Percentiles rank a stretch among this genome's conserved stretches.
Conservation (phyloP, 805 yeast genomes). For the Suhomyces sp. region DNA sequence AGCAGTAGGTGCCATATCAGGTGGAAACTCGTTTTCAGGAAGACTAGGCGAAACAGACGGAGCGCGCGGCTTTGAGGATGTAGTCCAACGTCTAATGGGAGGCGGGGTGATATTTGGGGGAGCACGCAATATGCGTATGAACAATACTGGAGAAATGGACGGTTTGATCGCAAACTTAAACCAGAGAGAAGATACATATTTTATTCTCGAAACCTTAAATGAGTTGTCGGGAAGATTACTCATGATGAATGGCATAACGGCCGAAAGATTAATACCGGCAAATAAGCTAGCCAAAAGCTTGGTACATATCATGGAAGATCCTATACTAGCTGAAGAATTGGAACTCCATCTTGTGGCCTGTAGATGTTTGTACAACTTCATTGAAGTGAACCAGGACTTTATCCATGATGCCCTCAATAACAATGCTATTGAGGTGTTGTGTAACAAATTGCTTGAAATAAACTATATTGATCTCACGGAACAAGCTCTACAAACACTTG, state of each 20-base stretch:
- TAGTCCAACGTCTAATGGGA: slow-evolving; percentile 30
- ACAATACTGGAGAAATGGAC: slow-evolving; percentile 28
- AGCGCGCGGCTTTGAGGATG: slow-evolving; percentile 25
- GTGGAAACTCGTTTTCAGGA: slow-evolving; percentile 3
- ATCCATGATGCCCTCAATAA: slow-evolving; percentile 59
- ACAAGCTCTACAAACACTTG: slow-evolving; percentile 77
- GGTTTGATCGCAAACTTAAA: slow-evolving; percentile 35
- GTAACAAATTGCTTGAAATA: slow-evolving; percentile 66
- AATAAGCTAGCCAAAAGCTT: slow-evolving; percentile 52
- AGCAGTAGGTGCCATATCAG: slow-evolving; percentile 22
- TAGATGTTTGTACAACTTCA: slow-evolving; percentile 74
- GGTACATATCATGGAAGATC: slow-evolving; percentile 56
- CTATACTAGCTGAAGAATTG: slow-evolving; percentile 56
- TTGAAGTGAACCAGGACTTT: slow-evolving; percentile 70
- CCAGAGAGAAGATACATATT: slow-evolving; percentile 53
- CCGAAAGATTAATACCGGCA: slow-evolving; percentile 64
- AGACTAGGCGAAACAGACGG: neutral
- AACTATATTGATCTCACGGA: slow-evolving; percentile 89
- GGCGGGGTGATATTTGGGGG: slow-evolving; percentile 21
- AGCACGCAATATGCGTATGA: neutral
- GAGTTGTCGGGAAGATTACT: slow-evolving; percentile 62
- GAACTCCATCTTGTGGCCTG: slow-evolving; percentile 84
- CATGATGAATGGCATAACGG: slow-evolving; percentile 63
- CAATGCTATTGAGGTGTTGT: slow-evolving; percentile 64
- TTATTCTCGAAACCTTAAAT: slow-evolving; percentile 60